Conservation (phyloP, 306 rosid species). For the Vachellia collinsii region DNA sequence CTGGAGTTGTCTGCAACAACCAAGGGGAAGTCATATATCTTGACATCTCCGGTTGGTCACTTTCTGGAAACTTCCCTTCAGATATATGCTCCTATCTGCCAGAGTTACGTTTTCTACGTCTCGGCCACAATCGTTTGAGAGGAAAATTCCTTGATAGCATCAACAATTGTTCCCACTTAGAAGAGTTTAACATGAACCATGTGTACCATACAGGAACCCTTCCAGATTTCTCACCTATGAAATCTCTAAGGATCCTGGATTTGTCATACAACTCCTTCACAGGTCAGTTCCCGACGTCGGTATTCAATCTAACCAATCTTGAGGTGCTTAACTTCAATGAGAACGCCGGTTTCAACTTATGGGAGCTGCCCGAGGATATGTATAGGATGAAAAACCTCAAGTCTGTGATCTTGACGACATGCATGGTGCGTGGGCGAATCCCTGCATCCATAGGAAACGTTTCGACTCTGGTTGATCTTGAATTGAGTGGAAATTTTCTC, state of each 20-base stretch:
- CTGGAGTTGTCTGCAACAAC: constrained; percentile 67
- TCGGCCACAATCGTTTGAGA: constrained; percentile 50
- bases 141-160: constrained; percentile 58
- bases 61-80: constrained; percentile 70
- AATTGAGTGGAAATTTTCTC: constrained; percentile 74
- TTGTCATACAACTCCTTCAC: constrained; percentile 69
- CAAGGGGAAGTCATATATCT: constrained; percentile 51
- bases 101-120: constrained; percentile 53
- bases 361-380: constrained; percentile 67
- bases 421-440: constrained; percentile 70
- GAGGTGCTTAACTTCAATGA: constrained; percentile 83
- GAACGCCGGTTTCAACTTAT: constrained; percentile 51
- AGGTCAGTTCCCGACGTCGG: constrained; percentile 81
- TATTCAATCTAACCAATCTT: constrained; percentile 67
- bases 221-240: constrained; percentile 76
- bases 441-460: constrained; percentile 81
- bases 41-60: constrained; percentile 59
- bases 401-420: constrained; percentile 63
- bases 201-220: constrained; percentile 54
- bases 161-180: constrained; percentile 64
- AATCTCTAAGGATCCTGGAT: constrained; percentile 63
- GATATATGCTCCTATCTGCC: constrained; percentile 72
- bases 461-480: constrained; percentile 80
- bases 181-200: constrained; percentile 59
- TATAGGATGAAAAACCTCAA: constrained; percentile 55